Base-by-base conservation (phyloP, 352 stramenopile genomes). In the Globisporangium camurandrum region DNA sequence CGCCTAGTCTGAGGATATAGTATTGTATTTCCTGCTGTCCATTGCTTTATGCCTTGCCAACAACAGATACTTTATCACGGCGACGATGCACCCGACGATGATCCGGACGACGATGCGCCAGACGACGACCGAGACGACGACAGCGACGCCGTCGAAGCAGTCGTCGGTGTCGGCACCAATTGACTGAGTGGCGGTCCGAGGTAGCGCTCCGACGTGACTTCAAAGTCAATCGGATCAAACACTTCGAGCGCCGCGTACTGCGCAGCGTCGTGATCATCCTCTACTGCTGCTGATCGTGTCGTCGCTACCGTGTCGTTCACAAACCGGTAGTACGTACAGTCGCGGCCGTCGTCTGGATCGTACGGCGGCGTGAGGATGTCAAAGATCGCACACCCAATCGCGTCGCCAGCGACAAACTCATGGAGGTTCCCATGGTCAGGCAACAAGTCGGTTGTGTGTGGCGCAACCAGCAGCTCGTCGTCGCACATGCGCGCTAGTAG, bases 301-400 rank as follows among this genome's bases (percentile, higher is more conserved):
- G n/a, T 49, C 23, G 20, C 16, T 22, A 27, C 30, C 14, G 62
- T 53, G 11, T 51, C 47, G n/a, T 69, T 48, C 2, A 82, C 61
- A 37, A 75, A 54, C 17, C 75, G 77, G 60, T 75, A 90, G 62
- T 90, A 90, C 10, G 75, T 84, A 53, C 78, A 90, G 57, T 90
- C 75, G 2, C 78, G 71, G 19, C 69, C 78, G 22, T 70, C 67
- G 12, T 73, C 67, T 6, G 69, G 55, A 43, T 90, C 74, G 56
- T 93, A 93, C 4, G 82, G 82, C n/a, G 82, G 82, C 20, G 79
- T 89, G 45, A 90, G 75, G 49, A 93, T 88, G 68, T 93, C 82
- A 37, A 93, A 79, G 51, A 93, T 85, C 4, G 82, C 82, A 45
- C 82, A 93, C 23, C 82, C 82, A 40, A 81, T 65, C n/a, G 74